Base-by-base conservation (phyloP, 768 basidiomycete species). In the Panus rudis region DNA sequence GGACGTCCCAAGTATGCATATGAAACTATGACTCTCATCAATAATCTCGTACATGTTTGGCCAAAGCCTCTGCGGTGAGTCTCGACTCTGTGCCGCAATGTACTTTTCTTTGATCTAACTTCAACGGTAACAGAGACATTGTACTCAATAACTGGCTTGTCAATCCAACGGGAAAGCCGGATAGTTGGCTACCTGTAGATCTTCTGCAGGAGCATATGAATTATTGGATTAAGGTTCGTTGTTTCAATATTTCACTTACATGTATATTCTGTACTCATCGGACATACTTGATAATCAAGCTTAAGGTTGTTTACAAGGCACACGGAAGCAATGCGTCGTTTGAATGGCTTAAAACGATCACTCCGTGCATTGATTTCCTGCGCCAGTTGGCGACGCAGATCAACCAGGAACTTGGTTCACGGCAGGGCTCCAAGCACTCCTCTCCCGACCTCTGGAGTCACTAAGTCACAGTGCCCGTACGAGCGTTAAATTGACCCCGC, bases 151-250 rank as follows among this genome's bases (percentile, higher is more conserved):
- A 66, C 30, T 66, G 65, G 64, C 57, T 67, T 0, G 43, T 61
- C 3, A 62, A 62, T 48, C 52, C 61, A 0, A 51, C 55, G 0
- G 60, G 61, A 6, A 50, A 52, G 30, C 24, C 38, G 0, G 52
- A 58, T 32, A 16, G 39, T 2, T 65, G 45, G 24, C 44, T 63
- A 1, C 53, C 57, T 19, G 49, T 65, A 0, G 64, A 65, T 26
- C 51, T 64, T 0, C 38, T 67, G 20, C 63, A 66, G 31, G 63
- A 65, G 30, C 65, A 65, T 37, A 26, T 57, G 25, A 63, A 64
- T 26, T 61, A 48, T 41, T 65, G 57, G 59, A 62, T 58, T 16
- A 64, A 64, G 55, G 64, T 62, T 14, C 27, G 46, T 23, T 19
- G 4, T 16, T 17, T 21, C 4, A 2, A 14, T 22, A 19, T 11